phyloP scores from a whole-genome alignment of 2,329 filamentous ascomycete genomes.

The Trichophyton rubrum region DNA sequence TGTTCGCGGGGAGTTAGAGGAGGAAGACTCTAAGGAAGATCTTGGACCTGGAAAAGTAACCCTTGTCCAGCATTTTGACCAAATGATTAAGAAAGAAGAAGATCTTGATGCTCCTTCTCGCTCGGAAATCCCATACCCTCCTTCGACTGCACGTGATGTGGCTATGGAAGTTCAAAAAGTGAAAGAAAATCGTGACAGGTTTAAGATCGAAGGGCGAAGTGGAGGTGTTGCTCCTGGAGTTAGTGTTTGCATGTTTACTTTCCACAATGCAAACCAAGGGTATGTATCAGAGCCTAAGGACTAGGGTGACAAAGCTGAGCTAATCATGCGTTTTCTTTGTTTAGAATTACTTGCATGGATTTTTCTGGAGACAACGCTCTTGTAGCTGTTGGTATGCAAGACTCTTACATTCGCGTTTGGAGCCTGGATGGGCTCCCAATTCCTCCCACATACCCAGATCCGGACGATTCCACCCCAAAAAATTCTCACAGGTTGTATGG shows the following conservation, averaged over 20 bases:
- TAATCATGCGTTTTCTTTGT: constrained; percentile 16
- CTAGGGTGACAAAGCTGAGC: background rate
- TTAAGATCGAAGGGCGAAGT: constrained; percentile 72
- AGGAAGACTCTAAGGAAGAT: constrained; percentile 68
- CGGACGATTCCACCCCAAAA: constrained; percentile 45
- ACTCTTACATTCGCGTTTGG: constrained; percentile 95
- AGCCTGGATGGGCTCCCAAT: constrained; percentile 75
- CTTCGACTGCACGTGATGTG: constrained; percentile 78
- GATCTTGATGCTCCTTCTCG: constrained; percentile 69
- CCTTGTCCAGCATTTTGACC: constrained; percentile 76
- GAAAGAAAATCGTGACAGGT: constrained; percentile 82
- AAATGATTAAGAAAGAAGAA: constrained; percentile 78
- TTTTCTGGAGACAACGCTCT: constrained; percentile 85
- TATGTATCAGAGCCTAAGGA: constrained; percentile 33
- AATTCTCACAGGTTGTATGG: constrained; percentile 71
- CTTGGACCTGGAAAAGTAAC: constrained; percentile 58
- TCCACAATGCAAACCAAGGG: constrained; percentile 91
- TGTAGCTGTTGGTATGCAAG: constrained; percentile 76
- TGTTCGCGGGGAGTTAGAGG: constrained; percentile 72
- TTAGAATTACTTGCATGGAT: constrained; percentile 78
- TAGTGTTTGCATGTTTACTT: constrained; percentile 94
- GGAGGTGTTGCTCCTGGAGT: constrained; percentile 72
- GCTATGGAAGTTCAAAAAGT: constrained; percentile 89
- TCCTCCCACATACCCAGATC: constrained; percentile 49
- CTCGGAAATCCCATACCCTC: constrained; percentile 70